These are phyloP conservation scores for Penicillium simplicissimum DNA, from an alignment of 495 filamentous ascomycete genomes.

Conservation along the genomic window DNA sequence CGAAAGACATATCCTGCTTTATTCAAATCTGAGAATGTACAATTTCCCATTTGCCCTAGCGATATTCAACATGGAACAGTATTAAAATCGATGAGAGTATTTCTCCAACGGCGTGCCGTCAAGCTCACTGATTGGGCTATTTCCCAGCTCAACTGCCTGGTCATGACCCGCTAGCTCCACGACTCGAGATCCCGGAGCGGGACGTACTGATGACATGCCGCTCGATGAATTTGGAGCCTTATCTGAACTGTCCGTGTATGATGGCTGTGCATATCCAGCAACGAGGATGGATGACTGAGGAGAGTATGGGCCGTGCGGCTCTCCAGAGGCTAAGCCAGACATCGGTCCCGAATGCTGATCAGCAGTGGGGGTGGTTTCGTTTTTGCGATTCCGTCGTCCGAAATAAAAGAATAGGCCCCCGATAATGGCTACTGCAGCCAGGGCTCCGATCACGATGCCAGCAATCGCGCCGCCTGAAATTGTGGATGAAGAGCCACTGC, in stretches of 20 bases:
- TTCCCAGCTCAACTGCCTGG: conserved; percentile 10
- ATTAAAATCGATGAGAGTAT: not conserved
- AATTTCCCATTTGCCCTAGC: not conserved
- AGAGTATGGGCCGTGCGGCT: not conserved
- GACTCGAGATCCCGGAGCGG: conserved; percentile 14
- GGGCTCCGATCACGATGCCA: not conserved
- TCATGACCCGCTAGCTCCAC: conserved; percentile 14
- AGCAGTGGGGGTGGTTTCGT: not conserved
- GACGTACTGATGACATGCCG: conserved; percentile 12
- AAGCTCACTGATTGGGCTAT: conserved; percentile 15
- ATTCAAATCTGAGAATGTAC: not conserved
- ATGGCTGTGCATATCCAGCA: not conserved
- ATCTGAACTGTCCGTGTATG: not conserved
- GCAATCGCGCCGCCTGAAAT: not conserved
- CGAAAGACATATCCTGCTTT: not conserved
- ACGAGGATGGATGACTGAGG: not conserved
- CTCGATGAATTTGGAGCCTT: conserved; percentile 1
- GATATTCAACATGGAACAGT: not conserved
- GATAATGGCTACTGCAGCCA: not conserved
- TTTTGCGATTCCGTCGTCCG: not conserved
- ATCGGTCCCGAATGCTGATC: not conserved
- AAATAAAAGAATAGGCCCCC: not conserved
- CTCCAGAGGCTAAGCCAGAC: not conserved
- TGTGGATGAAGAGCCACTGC: not conserved
- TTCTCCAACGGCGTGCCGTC: not conserved